phyloP scores from a whole-genome alignment of 208 protist species.

The Leishmania martiniquensis region DNA sequence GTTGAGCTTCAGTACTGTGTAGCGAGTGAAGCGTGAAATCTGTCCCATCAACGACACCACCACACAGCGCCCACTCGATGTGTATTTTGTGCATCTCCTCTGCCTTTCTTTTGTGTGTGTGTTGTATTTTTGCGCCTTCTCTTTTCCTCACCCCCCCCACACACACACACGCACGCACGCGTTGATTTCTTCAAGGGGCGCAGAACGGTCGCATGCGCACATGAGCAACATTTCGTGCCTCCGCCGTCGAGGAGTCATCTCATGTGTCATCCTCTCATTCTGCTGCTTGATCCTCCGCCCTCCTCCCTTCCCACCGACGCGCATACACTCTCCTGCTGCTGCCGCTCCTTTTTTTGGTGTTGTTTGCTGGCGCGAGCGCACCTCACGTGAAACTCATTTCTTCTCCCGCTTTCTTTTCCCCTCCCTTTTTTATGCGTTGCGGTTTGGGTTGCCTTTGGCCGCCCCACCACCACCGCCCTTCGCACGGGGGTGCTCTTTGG shows the following conservation, averaged over 20 bases:
- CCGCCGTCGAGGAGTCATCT: not conserved
- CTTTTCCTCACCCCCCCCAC: not conserved
- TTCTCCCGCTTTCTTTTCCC: not conserved
- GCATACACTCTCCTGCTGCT: too few relatives aligned
- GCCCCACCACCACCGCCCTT: not conserved
- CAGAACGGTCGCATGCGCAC: not conserved
- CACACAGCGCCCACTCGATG: not conserved
- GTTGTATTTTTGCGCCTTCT: not conserved
- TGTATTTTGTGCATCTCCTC: too few relatives aligned
- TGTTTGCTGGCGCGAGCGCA: too few relatives aligned
- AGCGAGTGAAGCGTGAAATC: not conserved
- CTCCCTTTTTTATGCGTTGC: not conserved
- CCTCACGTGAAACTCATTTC: not conserved
- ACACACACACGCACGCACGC: too few relatives aligned
- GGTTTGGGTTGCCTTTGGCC: not conserved
- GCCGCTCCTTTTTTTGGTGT: not conserved
- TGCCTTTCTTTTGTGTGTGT: not conserved
- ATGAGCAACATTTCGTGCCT: not conserved
- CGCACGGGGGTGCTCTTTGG: too few relatives aligned
- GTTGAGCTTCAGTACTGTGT: not conserved
- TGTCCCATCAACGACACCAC: not conserved
- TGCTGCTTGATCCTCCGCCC: constrained; percentile 3
- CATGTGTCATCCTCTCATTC: not conserved
- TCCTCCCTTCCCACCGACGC: not conserved
- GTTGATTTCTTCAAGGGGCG: not conserved